Percentiles rank a stretch among this genome's conserved stretches.
Evolutionary conservation across 805 yeast genomes (phyloP).

Genomic region (Teunomyces pallodes): DNA sequence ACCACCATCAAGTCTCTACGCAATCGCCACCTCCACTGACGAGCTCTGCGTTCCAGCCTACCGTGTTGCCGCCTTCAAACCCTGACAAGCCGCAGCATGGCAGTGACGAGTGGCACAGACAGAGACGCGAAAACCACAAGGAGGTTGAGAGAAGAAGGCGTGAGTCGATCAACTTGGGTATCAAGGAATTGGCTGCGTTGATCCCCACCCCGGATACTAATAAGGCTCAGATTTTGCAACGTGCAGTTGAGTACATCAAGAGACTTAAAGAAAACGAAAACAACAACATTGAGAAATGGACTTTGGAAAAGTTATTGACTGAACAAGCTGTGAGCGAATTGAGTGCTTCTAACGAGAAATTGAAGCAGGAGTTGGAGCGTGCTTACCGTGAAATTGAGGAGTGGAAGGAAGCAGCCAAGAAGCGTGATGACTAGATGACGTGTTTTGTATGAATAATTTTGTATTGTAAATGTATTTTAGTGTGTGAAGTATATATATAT

Average conservation of each 20-base stretch:
- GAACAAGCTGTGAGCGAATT: conserved; percentile 90
- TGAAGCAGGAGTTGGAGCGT: conserved; percentile 83
- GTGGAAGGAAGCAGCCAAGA: conserved; percentile 53
- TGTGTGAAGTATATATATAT: background rate
- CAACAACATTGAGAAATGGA: conserved; percentile 90
- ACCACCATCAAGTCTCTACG: conserved; percentile 13
- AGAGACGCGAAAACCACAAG: conserved; percentile 87
- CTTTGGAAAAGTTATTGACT: conserved; percentile 84
- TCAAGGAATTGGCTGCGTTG: conserved; percentile 70
- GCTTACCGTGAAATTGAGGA: conserved; percentile 90
- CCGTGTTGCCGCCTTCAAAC: conserved; percentile 26
- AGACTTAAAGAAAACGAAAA: conserved; percentile 87
- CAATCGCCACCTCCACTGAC: conserved; percentile 1
- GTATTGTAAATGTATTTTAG: conserved; percentile 8
- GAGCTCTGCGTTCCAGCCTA: conserved; percentile 28
- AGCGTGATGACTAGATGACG: conserved; percentile 14
- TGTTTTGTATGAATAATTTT: conserved; percentile 4
- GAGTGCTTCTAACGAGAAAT: conserved; percentile 79
- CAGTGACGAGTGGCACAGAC: conserved; percentile 79
- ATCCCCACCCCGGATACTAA: conserved; percentile 84
- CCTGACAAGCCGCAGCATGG: conserved; percentile 61
- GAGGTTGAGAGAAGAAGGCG: conserved; percentile 94
- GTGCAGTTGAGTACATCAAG: conserved; percentile 88
- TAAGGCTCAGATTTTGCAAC: conserved; percentile 83
- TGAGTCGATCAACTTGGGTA: conserved; percentile 85